Evolutionary conservation across 306 rosid genomes (phyloP), one percentile per base, ranked within the genome.

Genomic region (Acacia crassicarpa): DNA sequence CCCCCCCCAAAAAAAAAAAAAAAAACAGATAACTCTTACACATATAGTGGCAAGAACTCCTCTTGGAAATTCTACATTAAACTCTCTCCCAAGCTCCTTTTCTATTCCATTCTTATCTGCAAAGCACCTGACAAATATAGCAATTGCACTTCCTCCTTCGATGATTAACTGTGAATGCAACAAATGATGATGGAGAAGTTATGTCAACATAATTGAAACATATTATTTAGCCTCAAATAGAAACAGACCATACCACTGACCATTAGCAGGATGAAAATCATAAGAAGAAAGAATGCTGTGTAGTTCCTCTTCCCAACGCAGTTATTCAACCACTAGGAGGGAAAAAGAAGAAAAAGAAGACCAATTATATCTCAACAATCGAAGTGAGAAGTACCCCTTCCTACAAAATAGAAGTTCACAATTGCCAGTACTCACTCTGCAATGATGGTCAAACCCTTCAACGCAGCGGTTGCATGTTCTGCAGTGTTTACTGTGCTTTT

Each of bases 381-480:
- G 56, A 78, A 81, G 58, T 25, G 45, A 10, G 78, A 84, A 75
- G 45, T 22, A 58, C 8, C 68, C 15, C 30, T 77, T 56, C 53
- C 12, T 38, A 30, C 68, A 38, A 58, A 54, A n/a, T 15, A 40
- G 0, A 53, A 44, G 48, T 78, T 53, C 9, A 56, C 16, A 76
- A 72, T 72, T 66, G 41, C 33, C 53, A 66, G 17, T 71, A 63
- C 89, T 82, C 45, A 95, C 98, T 92, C 97, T 89, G 89, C 99
- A 95, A 84, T 95, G 98, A 84, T 93, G 99, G 88, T 95, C 99
- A 58, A 95, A 93, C 43, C 97, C 97, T 85, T 95, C 97, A 53
- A 93, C 99, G 9, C 99, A 95, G 3, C 98, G 94, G 85, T 95
- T 93, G 86, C 98, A 95, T 65, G 97, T 91, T 76, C 98, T 90